phyloP scores from a whole-genome alignment of 768 basidiomycete genomes.

The Dictyophora rubrovolvata region DNA sequence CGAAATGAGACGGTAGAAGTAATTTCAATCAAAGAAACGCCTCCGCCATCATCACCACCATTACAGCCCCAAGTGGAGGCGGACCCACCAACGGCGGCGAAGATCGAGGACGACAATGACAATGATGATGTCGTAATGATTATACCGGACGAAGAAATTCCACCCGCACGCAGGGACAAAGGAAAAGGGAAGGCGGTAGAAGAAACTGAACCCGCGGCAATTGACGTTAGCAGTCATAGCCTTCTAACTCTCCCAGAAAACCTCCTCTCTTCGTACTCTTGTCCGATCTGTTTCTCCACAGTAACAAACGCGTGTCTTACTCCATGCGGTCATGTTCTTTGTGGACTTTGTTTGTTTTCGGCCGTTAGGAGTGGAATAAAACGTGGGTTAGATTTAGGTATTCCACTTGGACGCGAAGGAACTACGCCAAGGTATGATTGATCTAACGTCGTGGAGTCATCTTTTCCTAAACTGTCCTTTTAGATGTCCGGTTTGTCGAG shows the following conservation, averaged over 20 bases:
- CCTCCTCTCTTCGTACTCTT: constrained; percentile 52
- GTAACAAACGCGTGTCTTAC: constrained; percentile 69
- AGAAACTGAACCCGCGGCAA: not conserved
- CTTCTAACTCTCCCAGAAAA: constrained; percentile 10
- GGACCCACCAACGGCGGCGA: not conserved
- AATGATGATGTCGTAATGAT: not conserved
- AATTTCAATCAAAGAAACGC: not conserved
- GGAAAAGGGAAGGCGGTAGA: not conserved
- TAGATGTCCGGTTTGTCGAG: constrained; percentile 66
- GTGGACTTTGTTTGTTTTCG: constrained; percentile 65
- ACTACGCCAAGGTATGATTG: constrained; percentile 27
- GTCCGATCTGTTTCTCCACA: constrained; percentile 72
- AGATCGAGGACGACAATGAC: not conserved
- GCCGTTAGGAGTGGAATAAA: constrained; percentile 55
- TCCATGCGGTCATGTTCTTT: constrained; percentile 72
- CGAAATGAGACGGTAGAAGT: not conserved
- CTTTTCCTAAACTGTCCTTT: not conserved
- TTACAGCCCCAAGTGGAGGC: not conserved
- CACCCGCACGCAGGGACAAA: not conserved
- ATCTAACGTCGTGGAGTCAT: not conserved
- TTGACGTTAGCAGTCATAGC: not conserved
- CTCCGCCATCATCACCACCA: not conserved
- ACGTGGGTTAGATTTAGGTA: constrained; percentile 26
- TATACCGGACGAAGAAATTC: not conserved
- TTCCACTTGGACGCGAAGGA: not conserved